A percentile compares a stretch with the other conserved stretches of the same genome.
Evolutionary conservation across 73 alveolate genomes (phyloP).

Genomic region (Paramecium sonneborni): DNA sequence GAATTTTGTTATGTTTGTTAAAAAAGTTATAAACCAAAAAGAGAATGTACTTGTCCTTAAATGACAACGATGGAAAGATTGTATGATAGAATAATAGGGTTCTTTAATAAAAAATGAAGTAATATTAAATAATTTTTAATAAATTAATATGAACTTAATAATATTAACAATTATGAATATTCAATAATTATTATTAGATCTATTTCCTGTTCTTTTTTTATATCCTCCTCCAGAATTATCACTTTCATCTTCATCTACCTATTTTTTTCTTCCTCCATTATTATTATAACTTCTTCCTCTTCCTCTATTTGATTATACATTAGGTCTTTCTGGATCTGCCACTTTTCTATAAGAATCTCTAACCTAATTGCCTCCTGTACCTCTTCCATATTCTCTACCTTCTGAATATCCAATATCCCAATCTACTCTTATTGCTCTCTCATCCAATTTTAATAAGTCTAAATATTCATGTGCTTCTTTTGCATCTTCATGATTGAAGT

Average conservation of each 20-base stretch:
- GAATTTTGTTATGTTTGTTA: slow-evolving; percentile 32
- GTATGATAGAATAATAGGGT: no score
- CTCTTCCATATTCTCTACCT: slow-evolving; percentile 99
- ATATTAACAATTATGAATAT: neutral
- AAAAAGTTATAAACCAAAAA: slow-evolving; percentile 27
- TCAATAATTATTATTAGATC: neutral
- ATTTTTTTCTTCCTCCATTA: neutral
- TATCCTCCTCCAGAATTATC: slow-evolving; percentile 22
- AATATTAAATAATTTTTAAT: no score
- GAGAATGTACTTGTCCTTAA: neutral
- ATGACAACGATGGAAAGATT: neutral
- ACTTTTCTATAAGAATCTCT: slow-evolving; percentile 86
- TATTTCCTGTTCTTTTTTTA: neutral
- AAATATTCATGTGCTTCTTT: slow-evolving; percentile 65
- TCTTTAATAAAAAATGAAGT: no score
- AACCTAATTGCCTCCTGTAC: slow-evolving; percentile 92
- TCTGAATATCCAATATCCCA: slow-evolving; percentile 98
- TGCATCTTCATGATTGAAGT: slow-evolving; percentile 88
- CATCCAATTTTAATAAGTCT: slow-evolving; percentile 78
- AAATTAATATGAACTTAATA: neutral
- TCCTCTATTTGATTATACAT: neutral
- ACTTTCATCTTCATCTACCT: neutral
- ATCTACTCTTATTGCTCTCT: slow-evolving; percentile 96
- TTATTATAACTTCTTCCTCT: slow-evolving; percentile 40
- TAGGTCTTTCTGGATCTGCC: slow-evolving; percentile 70